These are phyloP conservation scores for Arthrobotrys megalospora DNA, from an alignment of 2,329 filamentous ascomycete genomes.

Conservation along the genomic window DNA sequence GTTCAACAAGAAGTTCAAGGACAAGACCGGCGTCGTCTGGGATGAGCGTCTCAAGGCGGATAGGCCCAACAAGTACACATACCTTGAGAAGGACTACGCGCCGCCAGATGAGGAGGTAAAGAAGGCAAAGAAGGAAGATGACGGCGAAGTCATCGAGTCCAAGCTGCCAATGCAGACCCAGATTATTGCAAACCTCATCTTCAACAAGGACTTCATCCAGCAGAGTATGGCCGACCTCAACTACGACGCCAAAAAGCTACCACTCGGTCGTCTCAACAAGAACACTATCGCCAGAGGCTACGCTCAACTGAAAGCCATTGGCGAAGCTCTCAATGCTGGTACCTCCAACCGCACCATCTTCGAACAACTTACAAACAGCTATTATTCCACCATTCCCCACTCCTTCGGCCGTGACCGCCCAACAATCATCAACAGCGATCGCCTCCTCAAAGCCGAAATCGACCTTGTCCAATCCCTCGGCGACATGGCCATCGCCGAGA, in stretches of 20 bases:
- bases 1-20: slow-evolving; percentile 76
- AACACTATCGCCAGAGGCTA: slow-evolving; percentile 82
- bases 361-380: slow-evolving; percentile 80
- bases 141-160: slow-evolving; percentile 70
- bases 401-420: slow-evolving; percentile 81
- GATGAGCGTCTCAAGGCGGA: slow-evolving; percentile 72
- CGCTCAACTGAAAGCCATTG: slow-evolving; percentile 81
- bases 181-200: slow-evolving; percentile 83
- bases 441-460: slow-evolving; percentile 80
- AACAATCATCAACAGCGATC: slow-evolving; percentile 75
- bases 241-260: slow-evolving; percentile 82
- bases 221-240: slow-evolving; percentile 76
- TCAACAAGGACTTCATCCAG: slow-evolving; percentile 80
- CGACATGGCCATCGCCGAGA: slow-evolving; percentile 83
- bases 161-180: slow-evolving; percentile 76
- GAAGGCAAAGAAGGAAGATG: slow-evolving; percentile 67
- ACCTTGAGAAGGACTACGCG: slow-evolving; percentile 83
- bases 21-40: slow-evolving; percentile 75
- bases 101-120: slow-evolving; percentile 72
- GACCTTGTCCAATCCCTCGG: slow-evolving; percentile 84
- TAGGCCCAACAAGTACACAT: slow-evolving; percentile 79
- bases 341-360: slow-evolving; percentile 68
- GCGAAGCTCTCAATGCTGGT: slow-evolving; percentile 75
- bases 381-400: slow-evolving; percentile 87
- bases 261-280: slow-evolving; percentile 87